Percentiles rank a stretch among this genome's conserved stretches.
Conservation (phyloP, 495 filamentous ascomycete species). For the Hamigera avellanea region DNA sequence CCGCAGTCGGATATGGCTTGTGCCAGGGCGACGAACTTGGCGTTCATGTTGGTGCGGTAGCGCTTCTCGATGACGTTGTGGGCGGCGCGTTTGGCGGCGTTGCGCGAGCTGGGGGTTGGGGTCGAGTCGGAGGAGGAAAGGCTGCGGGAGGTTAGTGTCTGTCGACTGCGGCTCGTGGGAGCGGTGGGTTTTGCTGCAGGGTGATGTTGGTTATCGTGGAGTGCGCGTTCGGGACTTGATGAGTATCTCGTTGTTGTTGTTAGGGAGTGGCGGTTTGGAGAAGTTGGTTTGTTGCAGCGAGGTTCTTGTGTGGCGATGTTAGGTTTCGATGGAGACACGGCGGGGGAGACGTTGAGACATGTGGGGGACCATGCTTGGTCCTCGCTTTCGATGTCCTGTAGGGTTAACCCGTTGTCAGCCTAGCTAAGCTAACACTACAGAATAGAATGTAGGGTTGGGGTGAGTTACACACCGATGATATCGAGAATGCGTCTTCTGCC, state of each 20-base stretch:
- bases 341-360: conserved; percentile 11
- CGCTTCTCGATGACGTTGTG: conserved; percentile 44
- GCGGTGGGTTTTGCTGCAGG: conserved; percentile 9
- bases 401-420: conserved; percentile 1
- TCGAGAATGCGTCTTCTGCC: conserved; percentile 17
- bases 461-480: conserved; percentile 23
- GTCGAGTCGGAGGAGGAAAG: not conserved
- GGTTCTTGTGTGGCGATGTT: conserved; percentile 2
- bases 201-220: conserved; percentile 4
- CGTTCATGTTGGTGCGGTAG: conserved; percentile 43
- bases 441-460: not conserved
- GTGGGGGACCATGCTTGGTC: conserved; percentile 27
- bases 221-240: conserved; percentile 22
- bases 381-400: conserved; percentile 30
- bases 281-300: conserved; percentile 1
- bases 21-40: conserved; percentile 36
- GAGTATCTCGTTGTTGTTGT: conserved; percentile 10
- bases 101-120: conserved; percentile 19
- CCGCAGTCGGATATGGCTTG: conserved; percentile 24
- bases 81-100: conserved; percentile 36
- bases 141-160: conserved; percentile 8
- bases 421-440: not conserved
- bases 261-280: conserved; percentile 4
- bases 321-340: conserved; percentile 8
- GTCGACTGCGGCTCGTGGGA: conserved; percentile 3